Evolutionary conservation across 305 asterid species (phyloP).

Genomic region (Petunia hybrid): DNA sequence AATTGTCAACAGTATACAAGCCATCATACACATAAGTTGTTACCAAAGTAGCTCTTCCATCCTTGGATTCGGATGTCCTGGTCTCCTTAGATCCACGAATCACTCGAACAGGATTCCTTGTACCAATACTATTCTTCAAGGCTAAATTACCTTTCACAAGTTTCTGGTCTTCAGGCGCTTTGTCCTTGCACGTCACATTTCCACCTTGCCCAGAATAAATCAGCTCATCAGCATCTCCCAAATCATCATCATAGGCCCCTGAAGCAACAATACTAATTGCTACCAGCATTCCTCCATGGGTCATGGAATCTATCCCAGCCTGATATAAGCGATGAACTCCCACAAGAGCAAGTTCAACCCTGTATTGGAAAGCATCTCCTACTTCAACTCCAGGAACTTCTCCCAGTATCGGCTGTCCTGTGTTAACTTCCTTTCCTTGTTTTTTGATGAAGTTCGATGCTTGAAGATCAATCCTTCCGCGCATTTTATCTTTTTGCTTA

Average conservation of each 20-base stretch:
- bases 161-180: slow-evolving; percentile 80
- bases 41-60: slow-evolving; percentile 55
- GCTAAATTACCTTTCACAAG: slow-evolving; percentile 92
- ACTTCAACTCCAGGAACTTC: slow-evolving; percentile 90
- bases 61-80: slow-evolving; percentile 57
- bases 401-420: slow-evolving; percentile 54
- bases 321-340: slow-evolving; percentile 88
- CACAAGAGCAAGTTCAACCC: slow-evolving; percentile 87
- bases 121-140: slow-evolving; percentile 58
- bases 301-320: slow-evolving; percentile 79
- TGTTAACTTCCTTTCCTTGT: slow-evolving; percentile 59
- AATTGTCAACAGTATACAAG: slow-evolving; percentile 68
- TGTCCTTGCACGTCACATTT: slow-evolving; percentile 56
- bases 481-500: slow-evolving; percentile 30
- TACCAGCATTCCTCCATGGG: slow-evolving; percentile 49
- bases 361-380: slow-evolving; percentile 92
- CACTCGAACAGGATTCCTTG: slow-evolving; percentile 81
- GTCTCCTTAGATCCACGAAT: slow-evolving; percentile 81
- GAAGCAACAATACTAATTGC: slow-evolving; percentile 90
- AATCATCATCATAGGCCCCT: slow-evolving; percentile 80
- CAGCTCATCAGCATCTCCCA: slow-evolving; percentile 72
- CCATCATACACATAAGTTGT: slow-evolving; percentile 87
- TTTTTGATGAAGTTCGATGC: slow-evolving; percentile 58
- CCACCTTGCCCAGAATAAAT: slow-evolving; percentile 96
- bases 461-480: slow-evolving; percentile 65